Base-by-base conservation (phyloP, 2,329 filamentous ascomycete species). In the Fusarium fracticaudum region DNA sequence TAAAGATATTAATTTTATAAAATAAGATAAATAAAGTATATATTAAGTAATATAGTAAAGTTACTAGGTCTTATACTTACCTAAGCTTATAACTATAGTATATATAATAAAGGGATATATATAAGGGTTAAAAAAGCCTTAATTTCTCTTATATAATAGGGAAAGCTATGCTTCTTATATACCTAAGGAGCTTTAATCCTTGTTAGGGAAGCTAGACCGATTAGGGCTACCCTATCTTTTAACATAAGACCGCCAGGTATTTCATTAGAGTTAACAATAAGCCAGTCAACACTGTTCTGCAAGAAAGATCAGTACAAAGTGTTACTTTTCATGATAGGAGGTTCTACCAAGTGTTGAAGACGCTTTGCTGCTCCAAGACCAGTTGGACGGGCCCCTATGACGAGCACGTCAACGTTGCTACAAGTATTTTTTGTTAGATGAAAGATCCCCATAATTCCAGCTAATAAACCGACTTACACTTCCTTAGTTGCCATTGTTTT, bases 351-450 rank as follows among this genome's bases (percentile, higher is more conserved):
- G 86, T 99, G 96, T 85, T 98, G 93, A 77, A 99, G 91, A 83
- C 96, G 94, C 89, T 99, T 99, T 78, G 96, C 96, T 83, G 96
- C 96, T 88, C 96, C 96, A 78, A 98, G 91, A 85, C 96, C 96
- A 81, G 96, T 98, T 79, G 96, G 96, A 81, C 96, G 96, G 85
- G 96, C 95, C 82, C 96, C 96, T 87, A 98, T 98, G 85, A 99
- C 92, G 82, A 99, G 94, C 78, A 99, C 93, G 86, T 99, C 96
- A 83, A 98, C 94, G 81, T 94, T 92, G 84, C 95, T 97, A 84
- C 18, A 66, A 24, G 5, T 2, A 24, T 18, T 6, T 3, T 8
- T 3, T 10, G 11, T 57, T 24, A 41, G 53, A 14, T 20, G 11
- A 4, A 4, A 7, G 12, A 20, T 14, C 15, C 5, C 37, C 12